phyloP scores from a whole-genome alignment of 2,329 filamentous ascomycete genomes.

The Sphaceloma murrayae region DNA sequence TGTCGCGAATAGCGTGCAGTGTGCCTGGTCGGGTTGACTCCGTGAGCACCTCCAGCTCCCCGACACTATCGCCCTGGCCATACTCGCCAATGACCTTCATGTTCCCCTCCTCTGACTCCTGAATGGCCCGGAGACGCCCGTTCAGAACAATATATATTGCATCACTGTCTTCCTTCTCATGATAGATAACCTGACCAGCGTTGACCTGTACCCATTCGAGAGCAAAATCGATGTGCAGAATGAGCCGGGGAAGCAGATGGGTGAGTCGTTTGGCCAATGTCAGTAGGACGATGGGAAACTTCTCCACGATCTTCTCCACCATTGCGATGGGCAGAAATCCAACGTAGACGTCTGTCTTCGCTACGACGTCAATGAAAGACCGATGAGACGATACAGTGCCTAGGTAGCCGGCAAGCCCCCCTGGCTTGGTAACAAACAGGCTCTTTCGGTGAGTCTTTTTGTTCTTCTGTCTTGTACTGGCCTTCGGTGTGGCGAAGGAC shows the following conservation, averaged over 20 bases:
- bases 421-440: conserved; percentile 85
- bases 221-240: conserved; percentile 95
- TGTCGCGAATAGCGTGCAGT: conserved; percentile 90
- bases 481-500: conserved; percentile 23
- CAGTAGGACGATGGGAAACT: conserved; percentile 80
- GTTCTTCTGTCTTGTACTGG: conserved; percentile 37
- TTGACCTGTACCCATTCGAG: conserved; percentile 97
- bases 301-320: conserved; percentile 84
- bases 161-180: conserved; percentile 90
- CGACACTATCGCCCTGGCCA: conserved; percentile 94
- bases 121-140: conserved; percentile 73
- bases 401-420: conserved; percentile 86
- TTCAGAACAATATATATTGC: conserved; percentile 98
- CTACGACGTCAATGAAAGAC: conserved; percentile 92
- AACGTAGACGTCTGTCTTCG: conserved; percentile 97
- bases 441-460: conserved; percentile 54
- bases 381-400: conserved; percentile 90
- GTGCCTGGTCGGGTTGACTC: conserved; percentile 86
- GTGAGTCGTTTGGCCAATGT: conserved; percentile 96
- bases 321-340: conserved; percentile 81
- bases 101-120: conserved; percentile 69
- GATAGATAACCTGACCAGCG: conserved; percentile 88
- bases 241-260: conserved; percentile 74
- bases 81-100: conserved; percentile 85
- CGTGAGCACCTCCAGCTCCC: conserved; percentile 92